Evolutionary conservation across 257 asterid species (phyloP), one percentile per base, ranked within the genome.

Genomic region (Datura wrightii): DNA sequence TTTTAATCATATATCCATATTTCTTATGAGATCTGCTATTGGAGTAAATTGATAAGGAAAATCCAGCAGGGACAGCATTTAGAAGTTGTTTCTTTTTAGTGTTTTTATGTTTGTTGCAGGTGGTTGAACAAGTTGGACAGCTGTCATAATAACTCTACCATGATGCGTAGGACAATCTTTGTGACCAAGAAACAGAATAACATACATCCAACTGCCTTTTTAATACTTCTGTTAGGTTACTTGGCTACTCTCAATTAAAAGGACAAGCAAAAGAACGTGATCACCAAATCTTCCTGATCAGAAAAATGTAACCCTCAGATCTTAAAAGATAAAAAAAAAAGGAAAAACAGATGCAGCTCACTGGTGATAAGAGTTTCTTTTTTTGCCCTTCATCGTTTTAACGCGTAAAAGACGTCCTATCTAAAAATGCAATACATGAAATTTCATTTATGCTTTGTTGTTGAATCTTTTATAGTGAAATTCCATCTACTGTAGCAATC

Each of bases 31-130:
- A 65, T 71, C n/a, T n/a, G n/a, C n/a, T n/a, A n/a, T n/a, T 0
- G 13, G 44, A 48, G 11, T 19, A 48, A 74, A 74, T 11, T 48
- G 81, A 48, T 74, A 19, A 74, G 16, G 36, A 70, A 72, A 72
- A n/a, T 41, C 11, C 18, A 72, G 80, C 41, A 46, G 58, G 58
- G 44, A 82, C 7, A 62, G 67, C 66, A 82, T 48, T 48, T 50
- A 6, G 6, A 63, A 82, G 79, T 42, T 62, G n/a, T 56, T 82
- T 36, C n/a, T 42, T 65, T 48, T 65, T 41, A 8, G 41, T 46
- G 50, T 36, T 34, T 82, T 46, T 65, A 13, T 10, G 59, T 74
- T 46, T 74, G 80, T 74, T 74, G 80, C 59, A 74, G n/a, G 59
- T 14, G 59, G 41, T 74, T 48, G 59, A 72, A 72, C 41, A 48